Percentiles rank a stretch among this genome's conserved stretches.
phyloP scores from a whole-genome alignment of 1,284 basidiomycete genomes.

The Puccinia triticina region DNA sequence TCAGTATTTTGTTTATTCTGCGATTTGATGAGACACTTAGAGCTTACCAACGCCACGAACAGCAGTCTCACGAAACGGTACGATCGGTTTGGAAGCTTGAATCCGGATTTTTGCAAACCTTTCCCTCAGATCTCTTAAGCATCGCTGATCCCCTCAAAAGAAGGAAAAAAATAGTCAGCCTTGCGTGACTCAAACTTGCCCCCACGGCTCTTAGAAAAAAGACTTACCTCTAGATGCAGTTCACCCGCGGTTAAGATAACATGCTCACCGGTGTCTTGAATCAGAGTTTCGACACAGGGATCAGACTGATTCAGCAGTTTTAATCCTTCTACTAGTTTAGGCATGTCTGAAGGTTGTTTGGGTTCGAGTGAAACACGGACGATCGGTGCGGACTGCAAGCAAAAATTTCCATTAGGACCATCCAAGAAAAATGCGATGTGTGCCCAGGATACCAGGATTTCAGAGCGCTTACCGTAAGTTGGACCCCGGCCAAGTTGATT shows the following conservation, averaged over 20 bases:
- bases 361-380: constrained; percentile 55
- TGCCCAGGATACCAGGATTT: neutral
- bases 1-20: neutral
- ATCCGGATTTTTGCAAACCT: constrained; percentile 91
- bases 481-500: constrained; percentile 81
- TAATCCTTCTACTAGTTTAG: constrained; percentile 82
- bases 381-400: constrained; percentile 56
- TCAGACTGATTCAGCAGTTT: constrained; percentile 91
- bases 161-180: constrained; percentile 28
- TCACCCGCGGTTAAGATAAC: constrained; percentile 97
- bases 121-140: constrained; percentile 90
- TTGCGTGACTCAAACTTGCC: constrained; percentile 26
- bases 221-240: constrained; percentile 84
- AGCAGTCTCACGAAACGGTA: constrained; percentile 95
- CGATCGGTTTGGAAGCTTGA: constrained; percentile 90
- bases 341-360: constrained; percentile 73
- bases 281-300: constrained; percentile 94
- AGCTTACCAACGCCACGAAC: constrained; percentile 72
- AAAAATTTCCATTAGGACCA: neutral
- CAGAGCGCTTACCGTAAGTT: constrained; percentile 67
- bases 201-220: neutral
- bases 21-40: neutral
- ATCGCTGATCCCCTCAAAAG: constrained; percentile 68
- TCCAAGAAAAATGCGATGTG: neutral
- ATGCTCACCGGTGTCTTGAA: constrained; percentile 95